Base-by-base conservation (phyloP, 306 rosid genomes). In the Pachyrhizus erosus region DNA sequence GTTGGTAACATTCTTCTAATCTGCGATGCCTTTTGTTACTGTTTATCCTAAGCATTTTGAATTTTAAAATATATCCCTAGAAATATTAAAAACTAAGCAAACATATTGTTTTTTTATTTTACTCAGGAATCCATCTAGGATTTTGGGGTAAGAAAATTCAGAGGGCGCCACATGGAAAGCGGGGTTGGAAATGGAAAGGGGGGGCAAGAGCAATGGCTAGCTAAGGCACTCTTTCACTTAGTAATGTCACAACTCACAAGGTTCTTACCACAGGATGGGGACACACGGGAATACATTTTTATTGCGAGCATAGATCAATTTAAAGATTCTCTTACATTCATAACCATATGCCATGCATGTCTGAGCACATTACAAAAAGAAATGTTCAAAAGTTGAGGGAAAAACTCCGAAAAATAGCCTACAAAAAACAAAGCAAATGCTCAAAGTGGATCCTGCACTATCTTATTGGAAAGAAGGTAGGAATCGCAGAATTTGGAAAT, bases 341-440 rank as follows among this genome's bases (percentile, higher is more conserved):
- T 21, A 76, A 77, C 57, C 48, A 31, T 20, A 66, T 12, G 65
- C 77, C 66, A 45, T 67, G 24, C 48, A 67, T 39, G 55, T 39
- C 65, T 43, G 26, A 70, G 45, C 67, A 83, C 67, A 75, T 12
- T 45, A 49, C 69, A 71, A 29, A 55, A 33, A 34, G 12, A 64
- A 76, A 77, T 31, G 64, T 58, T 80, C n/a, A 9, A 9, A 45
- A 34, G 73, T 65, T 3, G 37, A 51, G 37, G 57, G 15, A 39
- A 76, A 60, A 75, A 18, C 54, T 46, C 29, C 2, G 58, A 68
- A 64, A 70, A 82, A 15, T 31, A 82, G 66, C 87, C 86, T 58
- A 81, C 75, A 58, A 87, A 72, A 71, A 27, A 58, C 37, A 33
- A 49, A 73, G 58, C 51, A 77, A 77, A 77, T 29, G 75, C 86